Evolutionary conservation across 2,329 filamentous ascomycete species (phyloP), one percentile per base, ranked within the genome.

Genomic region (Aspergillus ochraceus): DNA sequence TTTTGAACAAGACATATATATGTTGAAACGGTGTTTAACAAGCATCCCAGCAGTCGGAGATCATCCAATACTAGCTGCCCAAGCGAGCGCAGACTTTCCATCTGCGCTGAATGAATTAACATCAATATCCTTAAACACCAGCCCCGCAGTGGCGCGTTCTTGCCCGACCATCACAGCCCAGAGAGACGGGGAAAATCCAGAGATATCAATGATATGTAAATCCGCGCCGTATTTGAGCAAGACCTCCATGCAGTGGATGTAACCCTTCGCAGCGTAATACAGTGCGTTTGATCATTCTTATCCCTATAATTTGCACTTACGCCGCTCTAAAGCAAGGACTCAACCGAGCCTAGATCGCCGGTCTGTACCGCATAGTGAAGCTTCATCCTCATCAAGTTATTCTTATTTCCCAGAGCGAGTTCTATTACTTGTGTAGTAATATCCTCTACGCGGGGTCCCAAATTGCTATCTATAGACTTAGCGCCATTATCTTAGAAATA

Each of bases 251-350:
- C 47, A 26, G 29, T 65, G 58, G 47, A 47, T 59, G 57, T 64
- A 61, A 58, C 60, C 64, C 52, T 65, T 57, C 36, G 60, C 64
- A 60, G 65, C 66, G 61, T 68, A 68, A 67, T 68, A 64, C 62
- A 68, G 58, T 62, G 52, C 53, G 64, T 68, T 59, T 64, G 57
- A 52, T 64, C 60, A 58, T 64, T 49, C 50, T 65, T 46, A 42
- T 67, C 65, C 39, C 56, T 52, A 4, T 54, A 36, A 59, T 62
- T 55, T 30, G 39, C 30, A 36, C 20, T 45, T 42, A 36, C 55
- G 36, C 22, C 49, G 36, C 36, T 39, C 36, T 39, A 14, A 17
- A 39, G 36, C 14, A 39, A 39, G 14, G 4, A 39, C 36, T 39
- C 14, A 39, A 39, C 36, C 6, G n/a, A 39, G 5, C 14, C 14